These are phyloP conservation scores for Aspergillus incahuasiensis DNA, from an alignment of 495 filamentous ascomycete species.

Conservation along the genomic window DNA sequence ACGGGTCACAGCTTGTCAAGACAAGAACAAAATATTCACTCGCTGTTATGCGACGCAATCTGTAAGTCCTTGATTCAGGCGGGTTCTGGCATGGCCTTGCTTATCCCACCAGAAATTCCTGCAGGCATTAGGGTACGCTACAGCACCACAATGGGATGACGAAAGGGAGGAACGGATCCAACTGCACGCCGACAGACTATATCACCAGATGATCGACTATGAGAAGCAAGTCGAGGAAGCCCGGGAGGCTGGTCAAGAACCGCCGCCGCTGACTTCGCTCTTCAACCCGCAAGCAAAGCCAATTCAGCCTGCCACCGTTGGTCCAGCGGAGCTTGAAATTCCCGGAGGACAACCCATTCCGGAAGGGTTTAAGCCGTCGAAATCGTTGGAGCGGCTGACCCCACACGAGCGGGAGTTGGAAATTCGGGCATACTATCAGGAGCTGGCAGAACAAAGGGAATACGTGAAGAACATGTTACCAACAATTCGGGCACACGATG, in stretches of 20 bases:
- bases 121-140: conserved; percentile 85
- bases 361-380: conserved; percentile 41
- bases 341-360: conserved; percentile 34
- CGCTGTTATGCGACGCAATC: conserved; percentile 79
- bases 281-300: conserved; percentile 33
- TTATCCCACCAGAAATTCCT: conserved; percentile 63
- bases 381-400: conserved; percentile 53
- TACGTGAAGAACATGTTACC: conserved; percentile 49
- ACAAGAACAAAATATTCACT: conserved; percentile 65
- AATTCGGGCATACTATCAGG: conserved; percentile 57
- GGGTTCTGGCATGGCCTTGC: background rate
- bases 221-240: conserved; percentile 65
- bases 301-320: conserved; percentile 1
- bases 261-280: conserved; percentile 36
- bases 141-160: conserved; percentile 52
- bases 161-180: conserved; percentile 86
- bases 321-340: conserved; percentile 24
- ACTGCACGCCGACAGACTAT: conserved; percentile 88
- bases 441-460: conserved; percentile 52
- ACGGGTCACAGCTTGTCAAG: conserved; percentile 66
- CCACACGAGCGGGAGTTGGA: conserved; percentile 63
- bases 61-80: conserved; percentile 41
- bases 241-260: conserved; percentile 51
- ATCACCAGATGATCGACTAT: conserved; percentile 76
- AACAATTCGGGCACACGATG: conserved; percentile 53